Conservation (phyloP, 768 basidiomycete genomes). For the Baorangia bicolor region DNA sequence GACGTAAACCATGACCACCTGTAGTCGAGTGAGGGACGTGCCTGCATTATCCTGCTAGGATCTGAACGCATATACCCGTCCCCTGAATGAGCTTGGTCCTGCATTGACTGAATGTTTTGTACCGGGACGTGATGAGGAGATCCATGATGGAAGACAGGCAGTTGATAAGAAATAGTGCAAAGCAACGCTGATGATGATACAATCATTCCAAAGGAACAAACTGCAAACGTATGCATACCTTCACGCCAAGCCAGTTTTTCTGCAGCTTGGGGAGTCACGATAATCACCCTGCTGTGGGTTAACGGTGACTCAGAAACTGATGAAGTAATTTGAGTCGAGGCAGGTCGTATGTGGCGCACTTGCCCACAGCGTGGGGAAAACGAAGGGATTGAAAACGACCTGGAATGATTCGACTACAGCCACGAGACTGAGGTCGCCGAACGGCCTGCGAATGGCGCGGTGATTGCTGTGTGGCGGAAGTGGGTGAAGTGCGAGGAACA, state of each 20-base stretch:
- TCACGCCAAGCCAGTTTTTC: too few relatives aligned
- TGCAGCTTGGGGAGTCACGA: background rate
- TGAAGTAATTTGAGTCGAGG: background rate
- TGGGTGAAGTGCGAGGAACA: background rate
- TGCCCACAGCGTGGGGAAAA: conserved; percentile 1
- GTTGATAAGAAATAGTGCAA: background rate
- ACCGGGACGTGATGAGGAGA: too few relatives aligned
- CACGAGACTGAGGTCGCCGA: conserved; percentile 5
- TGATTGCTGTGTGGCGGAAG: background rate
- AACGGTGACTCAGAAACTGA: background rate
- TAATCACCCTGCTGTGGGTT: background rate
- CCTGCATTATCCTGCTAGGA: background rate
- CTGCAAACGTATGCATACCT: background rate
- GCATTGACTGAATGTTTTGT: too few relatives aligned
- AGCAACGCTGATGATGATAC: background rate
- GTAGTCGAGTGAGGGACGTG: background rate
- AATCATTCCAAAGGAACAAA: background rate
- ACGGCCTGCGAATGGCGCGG: background rate
- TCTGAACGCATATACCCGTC: background rate
- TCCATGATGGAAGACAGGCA: conserved; percentile 9
- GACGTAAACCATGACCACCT: too few relatives aligned
- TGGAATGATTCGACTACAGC: background rate
- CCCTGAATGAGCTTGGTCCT: background rate
- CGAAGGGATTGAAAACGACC: background rate
- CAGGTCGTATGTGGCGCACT: conserved; percentile 4